Base-by-base conservation (phyloP, 169 alveolate genomes). In the Plasmodium fragile region DNA sequence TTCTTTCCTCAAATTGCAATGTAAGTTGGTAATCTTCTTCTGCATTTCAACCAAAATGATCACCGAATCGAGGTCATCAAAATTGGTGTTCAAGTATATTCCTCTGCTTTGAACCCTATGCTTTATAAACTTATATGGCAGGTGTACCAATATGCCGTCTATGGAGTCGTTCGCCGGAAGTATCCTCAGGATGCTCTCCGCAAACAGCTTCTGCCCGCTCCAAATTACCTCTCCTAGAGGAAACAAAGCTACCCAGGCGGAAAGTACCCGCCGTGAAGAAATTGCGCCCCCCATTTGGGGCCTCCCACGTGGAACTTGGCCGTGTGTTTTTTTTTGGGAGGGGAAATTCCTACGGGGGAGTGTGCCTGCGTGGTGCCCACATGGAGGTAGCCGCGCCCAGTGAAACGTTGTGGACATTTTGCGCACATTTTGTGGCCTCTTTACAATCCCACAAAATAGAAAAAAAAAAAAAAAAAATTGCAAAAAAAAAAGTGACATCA, bases 51-150 rank as follows among this genome's bases (percentile, higher is more conserved):
- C 81, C 25, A 79, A 22, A 25, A 39, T 41, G 11, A 65, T 78
- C 34, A 72, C 89, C 10, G 72, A 39, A 41, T 28, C 32, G 43
- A 78, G 10, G 32, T 77, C 30, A 59, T 87, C 93, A 79, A 87
- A 87, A 55, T 87, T 34, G 7, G 72, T 39, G 65, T 87, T 30
- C 34, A 87, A 30, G n/a, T 78, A 43, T n/a, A 87, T 87, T 30
- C 93, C 93, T 18, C 28, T 13, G 30, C 90, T 84, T 16, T 87
- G 73, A 1, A 87, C 93, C 71, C 49, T 87, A n/a, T 87, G 49
- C 45, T 87, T 75, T 78, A 87, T 78, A 87, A 87, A 78, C 72
- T 18, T 75, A 52, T 87, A 25, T 32, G 79, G 22, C 34, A 87
- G 36, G 39, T 87, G 82, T 0, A 87, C 49, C 7, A 59, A 45